Percentiles rank a stretch among this genome's conserved stretches.
phyloP scores from a whole-genome alignment of 2,329 filamentous ascomycete genomes.

The Huntiella bhutanensis region DNA sequence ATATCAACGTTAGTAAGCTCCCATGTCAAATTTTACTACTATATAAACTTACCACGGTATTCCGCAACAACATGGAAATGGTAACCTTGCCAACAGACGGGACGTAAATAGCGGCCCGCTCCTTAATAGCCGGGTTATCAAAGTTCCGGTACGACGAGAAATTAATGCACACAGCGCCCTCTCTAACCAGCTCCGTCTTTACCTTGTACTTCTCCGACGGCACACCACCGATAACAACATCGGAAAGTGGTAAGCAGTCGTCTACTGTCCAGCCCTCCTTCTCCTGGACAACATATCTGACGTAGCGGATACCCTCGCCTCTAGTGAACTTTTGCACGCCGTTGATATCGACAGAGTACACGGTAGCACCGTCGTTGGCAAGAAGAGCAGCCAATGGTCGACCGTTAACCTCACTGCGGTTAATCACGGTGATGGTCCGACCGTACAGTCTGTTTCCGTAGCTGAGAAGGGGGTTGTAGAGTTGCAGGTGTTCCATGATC shows the following conservation, averaged over 20 bases:
- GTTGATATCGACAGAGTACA: conserved; percentile 86
- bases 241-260: conserved; percentile 68
- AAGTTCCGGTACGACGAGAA: conserved; percentile 96
- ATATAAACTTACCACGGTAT: conserved; percentile 54
- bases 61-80: conserved; percentile 75
- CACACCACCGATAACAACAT: conserved; percentile 88
- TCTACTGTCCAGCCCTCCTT: conserved; percentile 63
- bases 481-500: conserved; percentile 84
- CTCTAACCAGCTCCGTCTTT: conserved; percentile 59
- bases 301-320: conserved; percentile 69
- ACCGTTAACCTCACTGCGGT: conserved; percentile 88
- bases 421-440: conserved; percentile 89
- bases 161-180: conserved; percentile 96
- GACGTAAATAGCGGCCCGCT: conserved; percentile 92
- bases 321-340: conserved; percentile 85
- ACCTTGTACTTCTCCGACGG: conserved; percentile 81
- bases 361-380: conserved; percentile 86
- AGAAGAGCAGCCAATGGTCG: conserved; percentile 79
- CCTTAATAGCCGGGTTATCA: conserved; percentile 63
- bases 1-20: conserved; percentile 14
- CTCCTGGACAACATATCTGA: conserved; percentile 70
- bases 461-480: conserved; percentile 88
- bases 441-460: conserved; percentile 87
- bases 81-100: conserved; percentile 96
- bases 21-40: background rate